phyloP scores from a whole-genome alignment of 129 eudicot genomes.

The Chrysanthemum seticuspe region DNA sequence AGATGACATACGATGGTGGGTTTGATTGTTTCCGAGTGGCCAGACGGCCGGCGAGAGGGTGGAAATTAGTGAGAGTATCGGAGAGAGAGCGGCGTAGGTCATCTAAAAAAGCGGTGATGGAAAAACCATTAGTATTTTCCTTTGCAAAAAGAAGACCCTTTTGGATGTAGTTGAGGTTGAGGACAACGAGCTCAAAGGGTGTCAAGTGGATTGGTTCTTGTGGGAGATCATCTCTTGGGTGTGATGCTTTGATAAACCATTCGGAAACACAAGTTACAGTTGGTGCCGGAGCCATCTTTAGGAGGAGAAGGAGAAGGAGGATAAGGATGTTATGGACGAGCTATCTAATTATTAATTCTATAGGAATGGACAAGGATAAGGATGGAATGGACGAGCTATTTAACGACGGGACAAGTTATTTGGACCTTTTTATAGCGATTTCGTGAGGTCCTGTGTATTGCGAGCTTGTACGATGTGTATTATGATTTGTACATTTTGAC shows the following conservation, averaged over 20 bases:
- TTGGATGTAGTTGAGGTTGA: constrained; percentile 41
- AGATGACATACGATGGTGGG: constrained; percentile 33
- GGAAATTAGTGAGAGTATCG: constrained; percentile 45
- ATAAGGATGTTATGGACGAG: neutral
- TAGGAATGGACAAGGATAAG: too few relatives aligned
- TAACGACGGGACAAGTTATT: fast-evolving
- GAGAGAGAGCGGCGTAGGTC: constrained; percentile 46
- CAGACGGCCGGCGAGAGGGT: constrained; percentile 6
- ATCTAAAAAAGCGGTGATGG: constrained; percentile 17
- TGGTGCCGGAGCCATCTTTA: neutral
- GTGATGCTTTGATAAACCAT: constrained; percentile 38
- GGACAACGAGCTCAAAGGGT: constrained; percentile 42
- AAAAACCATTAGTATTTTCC: constrained; percentile 24
- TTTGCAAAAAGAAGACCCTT: constrained; percentile 46
- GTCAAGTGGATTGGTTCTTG: constrained; percentile 43
- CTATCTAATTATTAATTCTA: neutral
- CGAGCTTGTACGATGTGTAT: too few relatives aligned
- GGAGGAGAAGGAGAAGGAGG: too few relatives aligned
- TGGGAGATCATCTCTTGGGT: neutral
- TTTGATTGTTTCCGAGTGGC: constrained; percentile 33
- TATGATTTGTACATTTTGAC: too few relatives aligned
- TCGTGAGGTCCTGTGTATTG: too few relatives aligned
- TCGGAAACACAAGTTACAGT: constrained; percentile 29
- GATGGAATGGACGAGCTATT: fast-evolving
- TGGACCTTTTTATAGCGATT: too few relatives aligned